phyloP scores from a whole-genome alignment of 441 rosid species.

The Adansonia gregorii region DNA sequence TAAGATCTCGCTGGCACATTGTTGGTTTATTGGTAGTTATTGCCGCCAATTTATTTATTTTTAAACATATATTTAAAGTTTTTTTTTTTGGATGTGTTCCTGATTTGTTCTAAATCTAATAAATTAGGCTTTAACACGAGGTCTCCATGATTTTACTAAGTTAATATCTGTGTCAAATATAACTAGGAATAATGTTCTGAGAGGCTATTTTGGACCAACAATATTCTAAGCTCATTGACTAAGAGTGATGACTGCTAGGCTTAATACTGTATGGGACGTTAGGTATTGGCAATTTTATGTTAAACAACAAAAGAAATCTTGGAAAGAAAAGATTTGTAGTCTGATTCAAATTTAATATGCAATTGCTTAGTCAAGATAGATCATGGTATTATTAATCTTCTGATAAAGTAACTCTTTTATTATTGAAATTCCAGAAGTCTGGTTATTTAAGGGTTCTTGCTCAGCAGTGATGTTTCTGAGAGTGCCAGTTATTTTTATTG shows the following conservation, averaged over 20 bases:
- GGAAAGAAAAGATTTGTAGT: not conserved
- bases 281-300: not conserved
- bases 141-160: not conserved
- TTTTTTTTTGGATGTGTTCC: not conserved
- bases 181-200: not conserved
- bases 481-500: not conserved
- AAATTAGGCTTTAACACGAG: not conserved
- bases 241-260: not conserved
- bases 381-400: not conserved
- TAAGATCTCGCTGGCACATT: constrained; percentile 24
- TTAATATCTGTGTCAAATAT: not conserved
- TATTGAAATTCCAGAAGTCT: not conserved
- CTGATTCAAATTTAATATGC: not conserved
- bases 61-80: not conserved
- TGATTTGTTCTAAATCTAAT: not conserved
- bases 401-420: not conserved
- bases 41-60: constrained; percentile 11
- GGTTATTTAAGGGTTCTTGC: not conserved
- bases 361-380: not conserved
- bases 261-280: not conserved
- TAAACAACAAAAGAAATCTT: not conserved
- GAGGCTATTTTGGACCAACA: constrained; percentile 8
- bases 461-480: constrained; percentile 5
- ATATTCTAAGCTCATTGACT: constrained; percentile 6
- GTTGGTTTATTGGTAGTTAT: constrained; percentile 17